A percentile compares a stretch with the other conserved stretches of the same genome.
Evolutionary conservation across 805 yeast genomes (phyloP).

Genomic region (Candida cerambycidarum): DNA sequence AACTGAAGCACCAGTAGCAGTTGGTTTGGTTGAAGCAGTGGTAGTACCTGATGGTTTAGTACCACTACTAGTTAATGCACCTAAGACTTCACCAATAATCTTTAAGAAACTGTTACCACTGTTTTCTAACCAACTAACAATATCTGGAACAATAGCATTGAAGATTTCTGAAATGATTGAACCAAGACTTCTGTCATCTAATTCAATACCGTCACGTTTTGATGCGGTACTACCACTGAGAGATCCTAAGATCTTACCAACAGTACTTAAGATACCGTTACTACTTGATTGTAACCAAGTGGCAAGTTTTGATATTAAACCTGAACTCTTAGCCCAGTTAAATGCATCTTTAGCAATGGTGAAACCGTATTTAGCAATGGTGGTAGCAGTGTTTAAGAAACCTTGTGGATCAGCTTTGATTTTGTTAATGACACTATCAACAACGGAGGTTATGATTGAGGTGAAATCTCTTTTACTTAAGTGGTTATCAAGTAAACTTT

Average conservation of each 20-base stretch:
- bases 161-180: constrained; percentile 24
- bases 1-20: constrained; percentile 7
- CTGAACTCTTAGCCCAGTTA: constrained; percentile 38
- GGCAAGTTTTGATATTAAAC: constrained; percentile 30
- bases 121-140: constrained; percentile 28
- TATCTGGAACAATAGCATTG: constrained; percentile 29
- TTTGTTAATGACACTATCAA: constrained; percentile 31
- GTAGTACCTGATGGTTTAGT: constrained; percentile 16
- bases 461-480: constrained; percentile 35
- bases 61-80: constrained; percentile 25
- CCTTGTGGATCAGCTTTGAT: constrained; percentile 38
- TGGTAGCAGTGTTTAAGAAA: constrained; percentile 30
- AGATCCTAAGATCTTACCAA: constrained; percentile 23
- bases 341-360: constrained; percentile 34
- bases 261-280: constrained; percentile 14
- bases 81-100: constrained; percentile 22
- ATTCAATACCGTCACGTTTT: neutral
- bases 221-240: constrained; percentile 27
- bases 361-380: constrained; percentile 33
- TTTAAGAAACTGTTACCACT: constrained; percentile 17
- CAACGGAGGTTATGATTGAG: constrained; percentile 26
- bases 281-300: constrained; percentile 27
- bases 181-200: constrained; percentile 8
- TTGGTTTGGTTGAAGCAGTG: constrained; percentile 13
- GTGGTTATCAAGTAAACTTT: neutral